These are phyloP conservation scores for Hortaea werneckii DNA, from an alignment of 2,329 filamentous ascomycete species.

Conservation along the genomic window DNA sequence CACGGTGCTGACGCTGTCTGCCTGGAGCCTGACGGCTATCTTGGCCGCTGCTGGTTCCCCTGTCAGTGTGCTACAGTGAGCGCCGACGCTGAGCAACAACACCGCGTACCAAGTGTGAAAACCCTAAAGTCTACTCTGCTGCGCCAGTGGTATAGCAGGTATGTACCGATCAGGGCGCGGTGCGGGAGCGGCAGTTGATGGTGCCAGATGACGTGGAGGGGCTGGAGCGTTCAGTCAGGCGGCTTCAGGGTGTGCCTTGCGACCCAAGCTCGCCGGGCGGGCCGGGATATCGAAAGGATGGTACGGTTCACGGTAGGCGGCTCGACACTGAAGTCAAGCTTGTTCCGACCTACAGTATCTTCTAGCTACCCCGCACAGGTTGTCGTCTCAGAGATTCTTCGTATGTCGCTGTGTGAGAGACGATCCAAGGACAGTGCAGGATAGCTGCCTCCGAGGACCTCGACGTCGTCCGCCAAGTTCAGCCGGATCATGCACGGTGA, in stretches of 20 bases:
- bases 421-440: not conserved
- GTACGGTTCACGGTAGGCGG: too few species aligned
- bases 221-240: too few species aligned
- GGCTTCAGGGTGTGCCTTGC: too few species aligned
- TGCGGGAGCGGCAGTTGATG: too few species aligned
- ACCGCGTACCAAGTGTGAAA: not conserved
- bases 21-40: not conserved
- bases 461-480: not conserved
- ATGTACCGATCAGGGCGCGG: too few species aligned
- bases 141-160: too few species aligned
- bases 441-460: not conserved
- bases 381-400: too few species aligned
- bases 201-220: too few species aligned
- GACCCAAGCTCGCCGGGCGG: too few species aligned
- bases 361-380: too few species aligned
- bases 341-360: not conserved
- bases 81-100: not conserved
- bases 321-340: not conserved
- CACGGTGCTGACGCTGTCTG: not conserved
- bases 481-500: not conserved
- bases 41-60: not conserved
- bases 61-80: not conserved
- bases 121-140: too few species aligned
- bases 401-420: not conserved
- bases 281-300: too few species aligned